Evolutionary conservation across 805 yeast genomes (phyloP).

Genomic region (Metschnikowia noctiluminum): DNA sequence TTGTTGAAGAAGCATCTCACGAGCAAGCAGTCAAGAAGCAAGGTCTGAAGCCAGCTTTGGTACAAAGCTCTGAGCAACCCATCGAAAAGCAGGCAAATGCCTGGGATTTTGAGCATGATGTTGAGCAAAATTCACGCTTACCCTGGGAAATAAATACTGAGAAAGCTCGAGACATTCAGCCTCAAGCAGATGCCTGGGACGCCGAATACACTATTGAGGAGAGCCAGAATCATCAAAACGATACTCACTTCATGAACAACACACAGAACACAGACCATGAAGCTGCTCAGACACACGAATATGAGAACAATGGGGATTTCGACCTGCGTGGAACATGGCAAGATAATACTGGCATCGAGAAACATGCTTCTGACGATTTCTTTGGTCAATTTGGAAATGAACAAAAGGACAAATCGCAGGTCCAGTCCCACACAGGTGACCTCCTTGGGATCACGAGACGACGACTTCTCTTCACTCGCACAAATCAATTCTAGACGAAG

Average conservation of each 20-base stretch:
- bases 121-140: background rate
- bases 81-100: background rate
- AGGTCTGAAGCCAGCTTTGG: background rate
- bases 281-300: background rate
- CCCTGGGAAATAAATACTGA: background rate
- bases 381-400: background rate
- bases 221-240: background rate
- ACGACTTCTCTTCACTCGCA: background rate
- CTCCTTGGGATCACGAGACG: background rate
- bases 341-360: background rate
- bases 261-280: background rate
- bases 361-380: background rate
- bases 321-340: background rate
- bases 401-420: too few relatives aligned
- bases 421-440: background rate
- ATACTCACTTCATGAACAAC: background rate
- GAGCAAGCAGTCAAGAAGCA: background rate
- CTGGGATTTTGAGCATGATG: background rate
- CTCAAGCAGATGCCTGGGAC: background rate
- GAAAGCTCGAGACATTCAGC: background rate
- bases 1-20: background rate
- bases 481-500: conserved; percentile 1
- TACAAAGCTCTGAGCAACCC: background rate
- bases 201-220: background rate
- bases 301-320: background rate